Evolutionary conservation across 768 basidiomycete species (phyloP).

Genomic region (Antrodiella citrinella): DNA sequence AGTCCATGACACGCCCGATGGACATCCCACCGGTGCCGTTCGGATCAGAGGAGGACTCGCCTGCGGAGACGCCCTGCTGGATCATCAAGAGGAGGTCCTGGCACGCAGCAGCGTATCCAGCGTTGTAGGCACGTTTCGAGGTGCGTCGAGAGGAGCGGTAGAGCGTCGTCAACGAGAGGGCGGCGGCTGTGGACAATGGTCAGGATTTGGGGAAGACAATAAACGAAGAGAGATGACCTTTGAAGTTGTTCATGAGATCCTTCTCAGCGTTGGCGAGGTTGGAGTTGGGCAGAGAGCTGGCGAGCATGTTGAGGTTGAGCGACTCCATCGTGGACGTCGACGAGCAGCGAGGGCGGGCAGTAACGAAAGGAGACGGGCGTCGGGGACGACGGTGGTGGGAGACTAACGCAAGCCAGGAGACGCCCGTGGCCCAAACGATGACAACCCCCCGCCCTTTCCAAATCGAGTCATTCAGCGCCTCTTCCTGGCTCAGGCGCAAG

Average conservation of each 20-base stretch:
- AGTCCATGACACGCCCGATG: slow-evolving; percentile 76
- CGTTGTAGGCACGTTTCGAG: slow-evolving; percentile 74
- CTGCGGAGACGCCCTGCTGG: slow-evolving; percentile 71
- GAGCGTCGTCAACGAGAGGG: slow-evolving; percentile 76
- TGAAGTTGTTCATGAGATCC: slow-evolving; percentile 74
- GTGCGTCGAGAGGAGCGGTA: slow-evolving; percentile 73
- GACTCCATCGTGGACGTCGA: slow-evolving; percentile 17
- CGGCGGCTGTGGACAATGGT: slow-evolving; percentile 53
- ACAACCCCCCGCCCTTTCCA: neutral
- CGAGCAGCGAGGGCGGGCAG: slow-evolving; percentile 2
- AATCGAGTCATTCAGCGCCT: neutral
- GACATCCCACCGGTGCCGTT: slow-evolving; percentile 52
- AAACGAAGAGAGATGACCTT: slow-evolving; percentile 37
- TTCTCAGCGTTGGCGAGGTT: slow-evolving; percentile 74
- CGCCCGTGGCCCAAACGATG: neutral
- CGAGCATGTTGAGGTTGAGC: slow-evolving; percentile 73
- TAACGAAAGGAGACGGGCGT: neutral
- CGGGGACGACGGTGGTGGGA: neutral
- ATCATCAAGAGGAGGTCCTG: slow-evolving; percentile 76
- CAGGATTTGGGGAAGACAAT: slow-evolving; percentile 1
- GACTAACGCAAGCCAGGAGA: neutral
- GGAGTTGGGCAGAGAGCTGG: slow-evolving; percentile 60
- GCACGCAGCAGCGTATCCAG: slow-evolving; percentile 74
- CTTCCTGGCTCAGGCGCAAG: too few relatives aligned
- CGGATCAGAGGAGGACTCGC: slow-evolving; percentile 31